A percentile compares a stretch with the other conserved stretches of the same genome.
Conservation (phyloP, 345 rosid genomes). For the Psidium friedrichsthalianum region DNA sequence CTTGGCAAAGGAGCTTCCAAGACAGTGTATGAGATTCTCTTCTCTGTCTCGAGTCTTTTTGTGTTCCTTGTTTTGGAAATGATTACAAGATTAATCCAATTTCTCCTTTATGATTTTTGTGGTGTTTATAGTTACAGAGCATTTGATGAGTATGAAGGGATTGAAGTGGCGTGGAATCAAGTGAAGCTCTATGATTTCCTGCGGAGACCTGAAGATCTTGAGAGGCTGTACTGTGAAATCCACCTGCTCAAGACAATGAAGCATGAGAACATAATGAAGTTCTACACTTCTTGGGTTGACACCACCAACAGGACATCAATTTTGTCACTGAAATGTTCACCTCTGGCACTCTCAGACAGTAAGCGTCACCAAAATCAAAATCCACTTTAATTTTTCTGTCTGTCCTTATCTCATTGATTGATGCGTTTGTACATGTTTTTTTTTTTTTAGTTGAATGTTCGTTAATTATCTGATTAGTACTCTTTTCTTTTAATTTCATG, state of each 20-base stretch:
- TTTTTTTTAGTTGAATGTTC: background rate
- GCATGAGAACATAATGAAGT: conserved; percentile 89
- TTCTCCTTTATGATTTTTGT: background rate
- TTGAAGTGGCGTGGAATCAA: conserved; percentile 98
- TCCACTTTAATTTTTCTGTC: background rate
- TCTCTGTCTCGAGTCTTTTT: background rate
- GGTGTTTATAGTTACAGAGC: conserved; percentile 52
- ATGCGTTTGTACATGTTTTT: background rate
- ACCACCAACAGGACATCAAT: conserved; percentile 68
- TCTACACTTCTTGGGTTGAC: conserved; percentile 94
- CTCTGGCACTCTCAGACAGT: conserved; percentile 94
- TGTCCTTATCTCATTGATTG: background rate
- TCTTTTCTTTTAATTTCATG: background rate
- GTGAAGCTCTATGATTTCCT: conserved; percentile 89
- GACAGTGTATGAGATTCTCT: conserved; percentile 63
- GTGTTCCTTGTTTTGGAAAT: background rate
- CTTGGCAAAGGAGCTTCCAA: conserved; percentile 97
- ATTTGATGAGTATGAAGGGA: conserved; percentile 86
- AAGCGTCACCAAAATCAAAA: conserved; percentile 10
- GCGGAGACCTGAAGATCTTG: conserved; percentile 78
- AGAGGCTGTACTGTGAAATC: conserved; percentile 90
- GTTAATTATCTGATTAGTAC: background rate
- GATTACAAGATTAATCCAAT: background rate
- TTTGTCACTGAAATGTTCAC: conserved; percentile 97
- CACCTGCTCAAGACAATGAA: conserved; percentile 86